These are phyloP conservation scores for Hirschioporus abietinus DNA, from an alignment of 768 basidiomycete species.

Conservation along the genomic window DNA sequence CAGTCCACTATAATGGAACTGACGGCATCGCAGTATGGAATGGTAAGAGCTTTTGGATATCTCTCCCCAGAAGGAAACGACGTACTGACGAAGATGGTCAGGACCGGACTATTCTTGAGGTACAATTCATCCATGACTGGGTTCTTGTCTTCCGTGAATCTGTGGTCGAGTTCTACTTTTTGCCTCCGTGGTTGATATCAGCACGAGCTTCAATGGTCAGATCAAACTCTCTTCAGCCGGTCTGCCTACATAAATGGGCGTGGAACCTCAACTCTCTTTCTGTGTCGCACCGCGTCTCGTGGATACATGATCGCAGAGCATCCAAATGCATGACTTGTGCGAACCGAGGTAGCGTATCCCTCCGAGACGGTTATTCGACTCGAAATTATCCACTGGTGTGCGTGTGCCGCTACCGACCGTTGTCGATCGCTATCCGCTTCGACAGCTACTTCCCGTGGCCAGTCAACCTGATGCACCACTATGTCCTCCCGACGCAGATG, in stretches of 20 bases:
- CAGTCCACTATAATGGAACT: neutral
- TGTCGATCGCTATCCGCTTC: slow-evolving; percentile 48
- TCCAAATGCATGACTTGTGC: neutral
- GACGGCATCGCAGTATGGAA: neutral
- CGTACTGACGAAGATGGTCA: neutral
- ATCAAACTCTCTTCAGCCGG: neutral
- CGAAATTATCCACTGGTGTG: neutral
- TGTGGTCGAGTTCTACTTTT: neutral
- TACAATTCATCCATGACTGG: neutral
- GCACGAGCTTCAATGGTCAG: neutral
- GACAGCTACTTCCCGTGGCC: slow-evolving; percentile 62
- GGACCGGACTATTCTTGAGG: neutral
- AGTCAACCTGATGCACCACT: slow-evolving; percentile 64
- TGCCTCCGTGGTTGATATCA: neutral
- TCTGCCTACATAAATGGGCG: neutral
- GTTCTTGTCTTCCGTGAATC: neutral
- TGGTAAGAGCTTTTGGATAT: neutral
- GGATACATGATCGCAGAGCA: slow-evolving; percentile 1
- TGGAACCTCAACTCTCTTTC: slow-evolving; percentile 1
- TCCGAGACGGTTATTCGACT: neutral
- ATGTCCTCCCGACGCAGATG: slow-evolving; percentile 41
- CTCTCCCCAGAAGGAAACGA: no score
- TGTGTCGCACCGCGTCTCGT: neutral
- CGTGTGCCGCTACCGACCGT: neutral
- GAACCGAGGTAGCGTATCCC: neutral